phyloP scores from a whole-genome alignment of 2,329 filamentous ascomycete genomes.

The Orbilia blumenaviensis region DNA sequence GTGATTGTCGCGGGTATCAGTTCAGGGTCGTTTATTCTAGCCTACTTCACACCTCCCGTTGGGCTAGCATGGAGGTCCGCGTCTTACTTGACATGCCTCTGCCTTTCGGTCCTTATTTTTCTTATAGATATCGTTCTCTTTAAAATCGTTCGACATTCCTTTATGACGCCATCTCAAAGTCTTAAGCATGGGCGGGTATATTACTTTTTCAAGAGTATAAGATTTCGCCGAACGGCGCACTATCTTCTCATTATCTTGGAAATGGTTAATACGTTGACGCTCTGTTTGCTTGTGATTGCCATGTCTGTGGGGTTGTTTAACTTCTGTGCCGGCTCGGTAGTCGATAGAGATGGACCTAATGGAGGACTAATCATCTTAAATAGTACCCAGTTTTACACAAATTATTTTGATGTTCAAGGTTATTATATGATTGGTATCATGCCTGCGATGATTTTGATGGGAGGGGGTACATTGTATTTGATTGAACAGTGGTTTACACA shows the following conservation, averaged over 20 bases:
- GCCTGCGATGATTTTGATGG: slow-evolving; percentile 49
- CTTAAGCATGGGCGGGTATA: slow-evolving; percentile 26
- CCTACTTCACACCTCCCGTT: slow-evolving; percentile 64
- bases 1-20: slow-evolving; percentile 61
- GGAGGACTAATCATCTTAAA: slow-evolving; percentile 63
- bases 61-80: slow-evolving; percentile 63
- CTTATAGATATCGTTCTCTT: slow-evolving; percentile 60
- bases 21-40: slow-evolving; percentile 62
- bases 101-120: slow-evolving; percentile 59
- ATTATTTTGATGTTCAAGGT: slow-evolving; percentile 53
- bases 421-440: slow-evolving; percentile 56
- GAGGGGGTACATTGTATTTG: slow-evolving; percentile 30
- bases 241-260: slow-evolving; percentile 58
- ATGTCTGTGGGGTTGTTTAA: slow-evolving; percentile 63
- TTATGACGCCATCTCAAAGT: slow-evolving; percentile 15
- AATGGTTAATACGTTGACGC: slow-evolving; percentile 60
- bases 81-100: slow-evolving; percentile 62
- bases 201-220: slow-evolving; percentile 28
- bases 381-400: slow-evolving; percentile 58
- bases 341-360: slow-evolving; percentile 58
- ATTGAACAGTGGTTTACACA: slow-evolving; percentile 55
- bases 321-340: slow-evolving; percentile 62
- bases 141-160: slow-evolving; percentile 41
- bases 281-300: slow-evolving; percentile 61
- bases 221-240: slow-evolving; percentile 19